Evolutionary conservation across 495 filamentous ascomycete species (phyloP), one percentile per base, ranked within the genome.

Genomic region (Rostrohypoxylon terebratum): DNA sequence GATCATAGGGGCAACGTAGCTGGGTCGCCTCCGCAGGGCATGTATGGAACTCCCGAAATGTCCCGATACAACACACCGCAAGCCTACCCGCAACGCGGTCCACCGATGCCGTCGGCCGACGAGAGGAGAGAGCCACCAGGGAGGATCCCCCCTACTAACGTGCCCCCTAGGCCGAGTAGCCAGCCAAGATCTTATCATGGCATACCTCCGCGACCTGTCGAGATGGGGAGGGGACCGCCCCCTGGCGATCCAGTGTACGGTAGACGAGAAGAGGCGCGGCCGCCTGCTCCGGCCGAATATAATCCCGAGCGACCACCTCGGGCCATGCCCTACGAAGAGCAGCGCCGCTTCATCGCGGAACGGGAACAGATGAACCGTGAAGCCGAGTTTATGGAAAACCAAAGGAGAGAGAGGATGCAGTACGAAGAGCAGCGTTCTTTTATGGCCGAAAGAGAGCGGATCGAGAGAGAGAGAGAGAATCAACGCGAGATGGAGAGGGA

Each of bases 1-100:
- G 84, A 86, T 61, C 81, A 81, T 63, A 80, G 83, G 75, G 83
- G 76, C 28, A 81, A 75, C 62, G 74, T 80, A 16, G 85, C 79
- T 57, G 86, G 79, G 38, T 85, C 82, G 54, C 88, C 85, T 18
- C 81, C 68, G 48, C 77, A 75, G 68, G 83, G 75, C 45, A 77
- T 78, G 71, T 83, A 82, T 68, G 78, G 79, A 9, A 88, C 87
- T 1, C 87, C 86, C 18, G 87, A 87, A 62, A 77, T 86, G 34
- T 82, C 83, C 59, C 81, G 85, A 68, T 89, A 87, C 77, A 81
- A 86, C 20, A 85, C 85, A 4, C 86, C 87, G 25, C 84, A 86
- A 50, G 77, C 80, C 6, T 86, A 86, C 54, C 64, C 75, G n/a
- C 81, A 70, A 38, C 74, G 79, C 38, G 80, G 78, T 4, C 82